Percentiles rank a stretch among this genome's conserved stretches.
These are phyloP conservation scores for Apiotrichum mycotoxinovorans DNA, from an alignment of 1,284 basidiomycete species.

Conservation along the genomic window DNA sequence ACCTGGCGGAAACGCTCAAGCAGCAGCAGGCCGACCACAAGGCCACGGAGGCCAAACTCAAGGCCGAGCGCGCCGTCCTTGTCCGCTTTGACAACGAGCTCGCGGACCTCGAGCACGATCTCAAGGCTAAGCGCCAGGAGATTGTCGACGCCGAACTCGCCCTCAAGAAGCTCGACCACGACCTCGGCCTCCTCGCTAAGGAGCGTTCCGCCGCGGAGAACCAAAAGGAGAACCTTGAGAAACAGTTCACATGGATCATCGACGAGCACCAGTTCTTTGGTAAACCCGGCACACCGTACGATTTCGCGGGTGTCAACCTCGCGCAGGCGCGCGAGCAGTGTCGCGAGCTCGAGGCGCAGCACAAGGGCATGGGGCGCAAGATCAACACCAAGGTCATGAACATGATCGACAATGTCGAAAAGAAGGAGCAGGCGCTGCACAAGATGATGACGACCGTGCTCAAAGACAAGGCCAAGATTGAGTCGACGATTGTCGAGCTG, in stretches of 20 bases:
- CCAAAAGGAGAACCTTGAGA: conserved; percentile 62
- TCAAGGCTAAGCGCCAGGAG: conserved; percentile 75
- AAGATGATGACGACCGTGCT: conserved; percentile 86
- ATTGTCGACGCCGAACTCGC: conserved; percentile 69
- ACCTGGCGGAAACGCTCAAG: conserved; percentile 60
- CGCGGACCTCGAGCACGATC: conserved; percentile 70
- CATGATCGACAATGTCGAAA: conserved; percentile 95
- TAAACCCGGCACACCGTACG: conserved; percentile 73
- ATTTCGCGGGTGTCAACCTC: conserved; percentile 75
- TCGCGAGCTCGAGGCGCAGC: conserved; percentile 71
- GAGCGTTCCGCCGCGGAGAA: conserved; percentile 58
- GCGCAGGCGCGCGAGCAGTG: conserved; percentile 63
- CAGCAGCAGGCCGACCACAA: conserved; percentile 60
- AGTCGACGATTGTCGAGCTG: conserved; percentile 87
- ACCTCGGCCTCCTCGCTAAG: conserved; percentile 53
- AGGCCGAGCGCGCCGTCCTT: conserved; percentile 78
- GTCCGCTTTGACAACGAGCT: conserved; percentile 85
- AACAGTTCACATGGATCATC: conserved; percentile 80
- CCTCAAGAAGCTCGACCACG: conserved; percentile 60
- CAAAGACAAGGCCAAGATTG: conserved; percentile 94
- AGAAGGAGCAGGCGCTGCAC: conserved; percentile 79
- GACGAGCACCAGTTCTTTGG: conserved; percentile 86
- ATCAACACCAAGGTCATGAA: conserved; percentile 93
- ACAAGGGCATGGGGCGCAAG: conserved; percentile 88
- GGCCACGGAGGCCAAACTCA: conserved; percentile 67